Conservation (phyloP, 306 rosid species). For the Phaseolus lunatus region DNA sequence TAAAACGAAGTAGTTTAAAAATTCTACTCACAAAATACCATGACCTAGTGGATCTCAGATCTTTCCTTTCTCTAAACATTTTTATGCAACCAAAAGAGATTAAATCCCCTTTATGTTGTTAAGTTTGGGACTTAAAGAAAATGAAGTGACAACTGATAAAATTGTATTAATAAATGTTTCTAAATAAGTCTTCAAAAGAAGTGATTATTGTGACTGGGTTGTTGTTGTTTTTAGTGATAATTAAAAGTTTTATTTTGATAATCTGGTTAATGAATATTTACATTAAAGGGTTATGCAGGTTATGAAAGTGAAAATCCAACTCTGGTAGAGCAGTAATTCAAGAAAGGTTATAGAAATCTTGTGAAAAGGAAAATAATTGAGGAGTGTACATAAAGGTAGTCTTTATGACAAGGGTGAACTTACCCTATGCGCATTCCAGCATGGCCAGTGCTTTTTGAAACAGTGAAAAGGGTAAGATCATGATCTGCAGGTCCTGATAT, state of each 20-base stretch:
- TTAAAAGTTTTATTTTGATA: too few relatives aligned
- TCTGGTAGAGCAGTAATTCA: not conserved
- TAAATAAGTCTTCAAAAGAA: too few relatives aligned
- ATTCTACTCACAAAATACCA: too few relatives aligned
- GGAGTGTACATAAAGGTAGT: not conserved
- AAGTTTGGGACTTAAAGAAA: not conserved
- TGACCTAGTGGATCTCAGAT: too few relatives aligned
- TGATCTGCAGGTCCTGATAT: conserved; percentile 70
- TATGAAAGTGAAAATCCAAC: not conserved
- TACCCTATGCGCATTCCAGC: conserved; percentile 96
- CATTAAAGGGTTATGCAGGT: not conserved
- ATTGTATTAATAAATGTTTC: too few relatives aligned
- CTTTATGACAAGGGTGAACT: not conserved
- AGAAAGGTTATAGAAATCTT: not conserved
- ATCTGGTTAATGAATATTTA: too few relatives aligned
- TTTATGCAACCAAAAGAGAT: not conserved
- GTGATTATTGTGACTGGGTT: too few relatives aligned
- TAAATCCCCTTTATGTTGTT: not conserved
- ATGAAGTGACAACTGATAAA: too few relatives aligned
- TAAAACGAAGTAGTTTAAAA: too few relatives aligned
- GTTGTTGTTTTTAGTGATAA: too few relatives aligned
- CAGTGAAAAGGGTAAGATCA: conserved; percentile 73
- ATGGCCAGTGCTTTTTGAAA: conserved; percentile 86
- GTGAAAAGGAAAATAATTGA: not conserved
- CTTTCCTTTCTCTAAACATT: not conserved